These are phyloP conservation scores for Salix koriyanagi DNA, from an alignment of 345 rosid species.

Conservation along the genomic window DNA sequence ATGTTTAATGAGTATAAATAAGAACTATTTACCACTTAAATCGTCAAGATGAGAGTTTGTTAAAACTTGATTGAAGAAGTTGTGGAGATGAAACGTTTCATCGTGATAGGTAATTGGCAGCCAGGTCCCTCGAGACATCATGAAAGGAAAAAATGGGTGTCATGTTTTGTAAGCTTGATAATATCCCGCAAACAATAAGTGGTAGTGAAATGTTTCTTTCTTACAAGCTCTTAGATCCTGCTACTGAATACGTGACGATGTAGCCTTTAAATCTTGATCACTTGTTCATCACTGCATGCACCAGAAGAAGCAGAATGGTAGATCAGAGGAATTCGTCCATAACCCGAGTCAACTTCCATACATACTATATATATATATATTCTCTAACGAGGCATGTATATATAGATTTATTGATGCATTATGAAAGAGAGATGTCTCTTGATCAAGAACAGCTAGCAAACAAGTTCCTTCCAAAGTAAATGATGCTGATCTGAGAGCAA, in stretches of 20 bases:
- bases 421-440: not conserved
- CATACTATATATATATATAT: not conserved
- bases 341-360: not conserved
- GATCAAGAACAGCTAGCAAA: not conserved
- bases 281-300: not conserved
- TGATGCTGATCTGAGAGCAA: not conserved
- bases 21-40: not conserved
- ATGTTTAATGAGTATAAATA: not conserved
- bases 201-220: not conserved
- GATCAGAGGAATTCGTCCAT: not conserved
- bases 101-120: not conserved
- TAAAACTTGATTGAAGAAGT: too few relatives aligned
- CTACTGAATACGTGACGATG: not conserved
- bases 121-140: not conserved
- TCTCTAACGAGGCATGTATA: not conserved
- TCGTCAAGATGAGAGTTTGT: not conserved
- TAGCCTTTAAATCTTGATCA: not conserved
- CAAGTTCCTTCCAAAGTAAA: not conserved
- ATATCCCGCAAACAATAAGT: not conserved
- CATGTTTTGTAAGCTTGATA: not conserved
- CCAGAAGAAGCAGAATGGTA: not conserved
- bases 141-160: not conserved
- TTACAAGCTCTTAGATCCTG: not conserved
- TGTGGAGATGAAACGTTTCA: not conserved
- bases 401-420: not conserved